Conservation (phyloP, 257 asterid genomes). For the Nicotiana tabacum region DNA sequence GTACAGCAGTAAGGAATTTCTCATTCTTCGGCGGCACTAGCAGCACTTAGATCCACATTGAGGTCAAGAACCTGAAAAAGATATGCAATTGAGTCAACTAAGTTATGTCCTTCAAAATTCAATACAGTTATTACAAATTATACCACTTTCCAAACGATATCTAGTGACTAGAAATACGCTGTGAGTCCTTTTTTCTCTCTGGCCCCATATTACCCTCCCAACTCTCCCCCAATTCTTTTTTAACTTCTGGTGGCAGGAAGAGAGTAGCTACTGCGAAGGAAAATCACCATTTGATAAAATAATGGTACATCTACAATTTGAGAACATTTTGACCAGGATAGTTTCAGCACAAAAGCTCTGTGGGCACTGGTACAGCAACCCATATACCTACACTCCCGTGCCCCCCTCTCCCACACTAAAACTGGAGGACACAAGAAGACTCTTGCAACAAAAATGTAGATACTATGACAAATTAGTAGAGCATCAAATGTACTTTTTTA, state of each 20-base stretch:
- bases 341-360: neutral
- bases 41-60: conserved; percentile 43
- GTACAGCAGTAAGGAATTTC: neutral
- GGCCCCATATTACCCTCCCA: neutral
- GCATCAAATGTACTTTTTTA: neutral
- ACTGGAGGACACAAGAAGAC: neutral
- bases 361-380: neutral
- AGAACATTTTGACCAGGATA: neutral
- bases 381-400: neutral
- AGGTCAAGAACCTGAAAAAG: conserved; percentile 35
- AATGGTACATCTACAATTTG: neutral
- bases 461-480: neutral
- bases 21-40: conserved; percentile 51
- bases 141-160: neutral
- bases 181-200: neutral
- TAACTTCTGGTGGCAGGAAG: neutral
- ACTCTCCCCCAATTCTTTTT: neutral
- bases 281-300: neutral
- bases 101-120: neutral
- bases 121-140: neutral
- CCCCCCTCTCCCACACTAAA: neutral
- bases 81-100: neutral
- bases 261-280: neutral
- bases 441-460: neutral
- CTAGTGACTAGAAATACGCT: neutral